These are phyloP conservation scores for Kodamaea suecica DNA, from an alignment of 1,139 yeast genomes.

Conservation along the genomic window DNA sequence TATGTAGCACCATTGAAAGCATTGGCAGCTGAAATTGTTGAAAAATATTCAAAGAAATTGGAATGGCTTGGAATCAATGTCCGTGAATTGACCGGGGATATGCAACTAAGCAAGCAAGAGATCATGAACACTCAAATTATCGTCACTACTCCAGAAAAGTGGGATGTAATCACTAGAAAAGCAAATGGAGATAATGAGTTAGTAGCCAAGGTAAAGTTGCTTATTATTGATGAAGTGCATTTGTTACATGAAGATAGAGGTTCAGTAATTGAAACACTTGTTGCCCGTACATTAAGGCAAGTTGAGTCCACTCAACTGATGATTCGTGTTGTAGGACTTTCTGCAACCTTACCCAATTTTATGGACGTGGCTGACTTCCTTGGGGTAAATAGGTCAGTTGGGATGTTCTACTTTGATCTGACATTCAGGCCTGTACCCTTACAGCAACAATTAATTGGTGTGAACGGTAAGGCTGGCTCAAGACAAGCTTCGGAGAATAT, in stretches of 20 bases:
- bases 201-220: slow-evolving; percentile 76
- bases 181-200: slow-evolving; percentile 81
- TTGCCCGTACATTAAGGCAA: slow-evolving; percentile 91
- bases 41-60: slow-evolving; percentile 74
- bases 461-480: slow-evolving; percentile 71
- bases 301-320: slow-evolving; percentile 91
- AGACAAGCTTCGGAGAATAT: slow-evolving; percentile 72
- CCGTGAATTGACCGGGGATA: slow-evolving; percentile 92
- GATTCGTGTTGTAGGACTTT: slow-evolving; percentile 94
- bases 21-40: slow-evolving; percentile 94
- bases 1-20: slow-evolving; percentile 98
- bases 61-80: slow-evolving; percentile 85
- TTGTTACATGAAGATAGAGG: slow-evolving; percentile 97
- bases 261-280: slow-evolving; percentile 92
- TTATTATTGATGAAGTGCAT: slow-evolving; percentile 96
- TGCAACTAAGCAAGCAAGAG: slow-evolving; percentile 86
- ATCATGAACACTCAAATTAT: slow-evolving; percentile 83
- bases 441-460: slow-evolving; percentile 85
- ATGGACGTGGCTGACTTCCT: slow-evolving; percentile 94
- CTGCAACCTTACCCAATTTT: slow-evolving; percentile 94
- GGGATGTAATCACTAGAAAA: slow-evolving; percentile 98
- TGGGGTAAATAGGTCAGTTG: slow-evolving; percentile 84
- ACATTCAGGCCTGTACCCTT: slow-evolving; percentile 93
- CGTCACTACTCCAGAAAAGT: slow-evolving; percentile 96
- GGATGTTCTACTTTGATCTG: slow-evolving; percentile 92